Evolutionary conservation across 2,329 filamentous ascomycete species (phyloP).

Genomic region (Nemania abortiva): DNA sequence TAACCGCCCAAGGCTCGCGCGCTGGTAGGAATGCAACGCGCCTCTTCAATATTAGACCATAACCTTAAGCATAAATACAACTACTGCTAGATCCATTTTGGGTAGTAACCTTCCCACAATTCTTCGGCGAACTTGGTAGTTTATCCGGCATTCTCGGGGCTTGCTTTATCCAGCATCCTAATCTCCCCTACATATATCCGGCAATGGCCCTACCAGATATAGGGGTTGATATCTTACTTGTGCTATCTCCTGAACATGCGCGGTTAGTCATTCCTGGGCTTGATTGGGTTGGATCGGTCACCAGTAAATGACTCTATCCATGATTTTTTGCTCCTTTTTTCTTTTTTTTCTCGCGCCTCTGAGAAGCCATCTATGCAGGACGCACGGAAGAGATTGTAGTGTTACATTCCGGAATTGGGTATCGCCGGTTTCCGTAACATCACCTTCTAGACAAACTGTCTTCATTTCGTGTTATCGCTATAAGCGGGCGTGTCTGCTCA

Average conservation of each 20-base stretch:
- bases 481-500: constrained; percentile 29
- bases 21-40: constrained; percentile 3
- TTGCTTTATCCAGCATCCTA: constrained; percentile 37
- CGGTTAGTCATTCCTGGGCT: not conserved
- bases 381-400: constrained; percentile 3
- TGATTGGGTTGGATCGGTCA: constrained; percentile 3
- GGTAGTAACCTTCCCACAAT: constrained; percentile 11
- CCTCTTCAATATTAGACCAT: constrained; percentile 5
- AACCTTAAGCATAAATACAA: constrained; percentile 7
- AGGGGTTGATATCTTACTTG: constrained; percentile 21
- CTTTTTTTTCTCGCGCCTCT: not conserved
- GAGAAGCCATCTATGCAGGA: not conserved
- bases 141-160: constrained; percentile 33
- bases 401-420: constrained; percentile 21
- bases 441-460: constrained; percentile 25
- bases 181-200: constrained; percentile 35
- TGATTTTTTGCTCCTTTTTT: constrained; percentile 5
- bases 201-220: constrained; percentile 14
- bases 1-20: constrained; percentile 5
- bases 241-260: constrained; percentile 10
- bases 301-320: constrained; percentile 11
- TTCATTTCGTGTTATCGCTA: constrained; percentile 35
- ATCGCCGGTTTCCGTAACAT: constrained; percentile 2
- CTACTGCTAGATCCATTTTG: not conserved
- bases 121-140: constrained; percentile 22